Evolutionary conservation across 257 asterid species (phyloP), one percentile per base, ranked within the genome.

Genomic region (Schizonepeta tenuifolia): DNA sequence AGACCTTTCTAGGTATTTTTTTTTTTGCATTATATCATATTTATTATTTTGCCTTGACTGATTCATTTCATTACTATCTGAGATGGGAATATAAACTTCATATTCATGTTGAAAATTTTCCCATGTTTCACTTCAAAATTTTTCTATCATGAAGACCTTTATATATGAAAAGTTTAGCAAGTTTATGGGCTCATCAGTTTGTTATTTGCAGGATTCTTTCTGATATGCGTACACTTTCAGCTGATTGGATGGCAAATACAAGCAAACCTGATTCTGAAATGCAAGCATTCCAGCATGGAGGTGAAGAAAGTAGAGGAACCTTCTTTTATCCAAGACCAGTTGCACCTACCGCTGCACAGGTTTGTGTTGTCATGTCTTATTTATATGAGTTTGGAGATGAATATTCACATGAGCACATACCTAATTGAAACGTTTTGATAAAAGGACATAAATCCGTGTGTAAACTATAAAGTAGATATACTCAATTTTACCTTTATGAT

Each of bases 231-330:
- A 95, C 99, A 67, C 96, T 95, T 78, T 91, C 99, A 24, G 99
- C 99, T 10, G 99, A 95, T 82, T 95, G 99, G 99, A 95, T 95
- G 99, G 99, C 99, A 36, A 95, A 95, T 77, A 89, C 97, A 73
- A 87, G 85, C 85, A 88, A 83, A 77, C 87, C 91, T 75, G 99
- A 90, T 49, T 81, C 98, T 46, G 97, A 89, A 74, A 75, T 86
- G 83, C 97, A 88, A 77, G 77, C 78, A 47, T 85, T 84, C 77
- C 96, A 83, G 63, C 91, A 88, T 69, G 90, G 93, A 59, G 95
- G 96, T 76, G 99, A 92, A 82, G 98, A 92, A 85, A 87, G 79
- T 84, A 90, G 90, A 83, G 91, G 69, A 70, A 89, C 60, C 81
- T 81, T 83, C 77, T 95, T 95, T 79, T 92, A 87, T 83, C 97